phyloP scores from a whole-genome alignment of 2,329 filamentous ascomycete genomes.

The Diaporthe batatas region DNA sequence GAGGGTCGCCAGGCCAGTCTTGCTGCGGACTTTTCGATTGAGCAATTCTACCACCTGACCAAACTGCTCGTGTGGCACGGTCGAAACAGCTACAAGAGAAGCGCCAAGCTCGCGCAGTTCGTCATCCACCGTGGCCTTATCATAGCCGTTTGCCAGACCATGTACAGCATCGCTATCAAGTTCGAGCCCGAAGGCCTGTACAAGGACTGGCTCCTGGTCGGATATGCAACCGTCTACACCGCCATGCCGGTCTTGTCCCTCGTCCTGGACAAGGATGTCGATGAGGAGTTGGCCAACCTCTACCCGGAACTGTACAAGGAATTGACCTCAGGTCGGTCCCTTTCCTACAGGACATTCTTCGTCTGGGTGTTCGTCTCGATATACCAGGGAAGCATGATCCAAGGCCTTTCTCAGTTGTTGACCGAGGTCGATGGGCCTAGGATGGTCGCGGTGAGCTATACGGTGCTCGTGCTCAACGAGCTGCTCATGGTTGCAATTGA shows the following conservation, averaged over 20 bases:
- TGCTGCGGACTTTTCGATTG: slow-evolving; percentile 96
- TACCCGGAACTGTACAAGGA: slow-evolving; percentile 99
- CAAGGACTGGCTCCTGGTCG: slow-evolving; percentile 96
- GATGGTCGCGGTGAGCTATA: slow-evolving; percentile 94
- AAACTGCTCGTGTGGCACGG: slow-evolving; percentile 99
- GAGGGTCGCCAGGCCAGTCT: slow-evolving; percentile 95
- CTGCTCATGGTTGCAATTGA: slow-evolving; percentile 97
- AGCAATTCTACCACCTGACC: slow-evolving; percentile 93
- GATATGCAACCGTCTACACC: slow-evolving; percentile 96
- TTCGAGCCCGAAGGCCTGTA: slow-evolving; percentile 97
- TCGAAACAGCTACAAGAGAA: slow-evolving; percentile 95
- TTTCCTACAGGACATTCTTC: slow-evolving; percentile 96
- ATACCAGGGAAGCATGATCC: slow-evolving; percentile 95
- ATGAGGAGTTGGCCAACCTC: slow-evolving; percentile 91
- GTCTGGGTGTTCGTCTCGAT: slow-evolving; percentile 95
- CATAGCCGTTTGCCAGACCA: slow-evolving; percentile 94
- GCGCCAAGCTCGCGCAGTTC: slow-evolving; percentile 95
- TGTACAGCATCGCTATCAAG: slow-evolving; percentile 93
- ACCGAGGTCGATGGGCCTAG: slow-evolving; percentile 79
- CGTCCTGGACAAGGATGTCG: slow-evolving; percentile 94
- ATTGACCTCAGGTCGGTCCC: slow-evolving; percentile 86
- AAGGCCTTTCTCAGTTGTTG: slow-evolving; percentile 91
- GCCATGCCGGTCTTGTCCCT: slow-evolving; percentile 93
- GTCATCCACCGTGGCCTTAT: slow-evolving; percentile 98
- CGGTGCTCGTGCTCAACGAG: slow-evolving; percentile 92